Evolutionary conservation across 2,329 filamentous ascomycete species (phyloP), one percentile per base, ranked within the genome.

Genomic region (Aspergillus piperis): DNA sequence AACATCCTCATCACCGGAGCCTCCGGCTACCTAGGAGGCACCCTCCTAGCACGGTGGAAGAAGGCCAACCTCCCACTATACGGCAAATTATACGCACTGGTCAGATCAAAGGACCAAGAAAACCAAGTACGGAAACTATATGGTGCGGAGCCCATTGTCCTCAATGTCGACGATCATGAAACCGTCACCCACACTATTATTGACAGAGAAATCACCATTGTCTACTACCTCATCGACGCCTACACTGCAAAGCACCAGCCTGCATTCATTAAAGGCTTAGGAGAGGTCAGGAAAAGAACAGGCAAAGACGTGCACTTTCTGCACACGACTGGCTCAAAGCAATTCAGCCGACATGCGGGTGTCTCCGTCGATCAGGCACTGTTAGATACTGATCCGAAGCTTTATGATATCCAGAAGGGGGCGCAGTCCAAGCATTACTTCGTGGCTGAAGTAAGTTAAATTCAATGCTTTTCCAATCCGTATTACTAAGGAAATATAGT

Each of bases 21-120:
- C 21, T 83, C 82, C 0, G 83, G 83, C 23, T 85, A 85, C 59
- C 78, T 85, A 0, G 83, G 83, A 23, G 83, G 83, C 4, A 78
- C 76, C 0, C 70, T 85, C 2, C 78, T 85, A 6, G 76, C 78
- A 11, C 73, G 32, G 4, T 36, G 32, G 32, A 36, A 36, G 32
- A 36, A 73, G 5, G 73, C 59, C 61, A 2, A 73, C 77, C 76
- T 84, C 1, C 78, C 80, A 0, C 39, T 74, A 5, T 78, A 84
- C 62, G 67, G 73, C 17, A 80, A 71, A 19, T 63, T 84, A 1
- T 83, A 77, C 59, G 81, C 81, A 2, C 75, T 84, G 0, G 79
- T 84, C 10, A 77, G 83, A 5, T 81, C 74, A 1, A 69, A 75
- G 1, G 69, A 72, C 0, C 83, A 85, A 71, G 81, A 77, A 3